These are phyloP conservation scores for Chytriomyces confervae DNA, from an alignment of 192 early-diverging fungal genomes.

Conservation along the genomic window DNA sequence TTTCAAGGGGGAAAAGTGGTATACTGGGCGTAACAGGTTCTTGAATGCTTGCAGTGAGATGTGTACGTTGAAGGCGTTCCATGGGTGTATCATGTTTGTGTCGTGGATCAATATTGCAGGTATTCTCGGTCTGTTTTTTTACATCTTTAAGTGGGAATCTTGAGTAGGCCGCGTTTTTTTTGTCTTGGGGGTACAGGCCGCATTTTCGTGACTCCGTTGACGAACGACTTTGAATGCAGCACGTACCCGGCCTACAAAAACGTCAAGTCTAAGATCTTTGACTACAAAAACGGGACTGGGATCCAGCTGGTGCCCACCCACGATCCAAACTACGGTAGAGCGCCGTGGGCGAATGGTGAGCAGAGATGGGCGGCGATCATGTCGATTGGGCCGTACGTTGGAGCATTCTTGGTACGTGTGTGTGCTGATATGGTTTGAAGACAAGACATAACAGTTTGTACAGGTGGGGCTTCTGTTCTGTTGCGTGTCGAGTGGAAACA, in stretches of 20 bases:
- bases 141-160: too few species aligned
- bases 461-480: too few species aligned
- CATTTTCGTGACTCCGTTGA: constrained; percentile 42
- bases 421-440: too few species aligned
- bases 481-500: too few species aligned
- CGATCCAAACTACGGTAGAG: constrained; percentile 40
- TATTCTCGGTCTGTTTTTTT: not conserved
- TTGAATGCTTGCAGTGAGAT: constrained; percentile 17
- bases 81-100: constrained; percentile 47
- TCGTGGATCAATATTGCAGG: constrained; percentile 49
- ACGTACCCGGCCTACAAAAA: constrained; percentile 47
- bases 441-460: too few species aligned
- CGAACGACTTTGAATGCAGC: constrained; percentile 42
- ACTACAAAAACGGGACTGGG: not conserved
- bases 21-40: not conserved
- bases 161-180: not conserved
- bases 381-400: not conserved
- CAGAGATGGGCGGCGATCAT: constrained; percentile 19
- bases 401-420: constrained; percentile 9
- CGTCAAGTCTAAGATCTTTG: constrained; percentile 38
- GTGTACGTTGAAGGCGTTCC: constrained; percentile 46
- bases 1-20: not conserved
- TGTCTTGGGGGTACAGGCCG: constrained; percentile 35
- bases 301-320: constrained; percentile 27
- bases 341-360: constrained; percentile 46